These are phyloP conservation scores for Eucalyptus albens DNA, from an alignment of 345 rosid species.

Conservation along the genomic window DNA sequence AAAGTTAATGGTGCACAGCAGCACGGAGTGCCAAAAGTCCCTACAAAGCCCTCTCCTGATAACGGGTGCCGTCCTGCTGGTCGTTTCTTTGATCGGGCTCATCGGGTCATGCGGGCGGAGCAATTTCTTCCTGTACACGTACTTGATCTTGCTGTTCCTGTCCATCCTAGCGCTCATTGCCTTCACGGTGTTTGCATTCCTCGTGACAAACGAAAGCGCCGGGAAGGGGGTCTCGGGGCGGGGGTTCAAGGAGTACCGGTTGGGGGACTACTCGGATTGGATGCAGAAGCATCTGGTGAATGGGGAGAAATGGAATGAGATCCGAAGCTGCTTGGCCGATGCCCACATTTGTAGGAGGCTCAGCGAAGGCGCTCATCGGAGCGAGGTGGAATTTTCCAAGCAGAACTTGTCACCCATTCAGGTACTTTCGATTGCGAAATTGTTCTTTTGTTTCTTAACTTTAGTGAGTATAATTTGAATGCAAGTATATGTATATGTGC, in stretches of 20 bases:
- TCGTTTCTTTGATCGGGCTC: conserved; percentile 1
- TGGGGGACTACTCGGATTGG: conserved; percentile 25
- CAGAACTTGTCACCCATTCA: conserved; percentile 6
- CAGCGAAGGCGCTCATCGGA: neutral
- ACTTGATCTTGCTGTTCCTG: conserved; percentile 4
- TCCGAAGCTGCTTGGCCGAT: conserved; percentile 11
- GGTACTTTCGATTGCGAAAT: neutral
- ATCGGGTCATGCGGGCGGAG: conserved; percentile 4
- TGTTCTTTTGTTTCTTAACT: neutral
- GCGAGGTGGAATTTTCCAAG: neutral
- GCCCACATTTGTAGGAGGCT: conserved; percentile 7
- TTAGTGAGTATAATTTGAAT: neutral
- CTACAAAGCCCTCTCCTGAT: conserved; percentile 6
- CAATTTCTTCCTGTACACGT: neutral
- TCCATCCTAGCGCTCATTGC: conserved; percentile 1
- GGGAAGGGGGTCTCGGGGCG: neutral
- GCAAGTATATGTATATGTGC: neutral
- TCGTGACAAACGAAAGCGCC: conserved; percentile 5
- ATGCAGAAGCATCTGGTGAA: conserved; percentile 1
- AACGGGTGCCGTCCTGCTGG: neutral
- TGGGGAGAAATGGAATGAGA: conserved; percentile 8
- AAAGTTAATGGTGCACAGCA: neutral
- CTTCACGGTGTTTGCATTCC: conserved; percentile 4
- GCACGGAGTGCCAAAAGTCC: conserved; percentile 2
- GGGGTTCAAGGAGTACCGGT: neutral